Evolutionary conservation across 75 land plant genomes (phyloP).

Genomic region (Gnetum montanum): DNA sequence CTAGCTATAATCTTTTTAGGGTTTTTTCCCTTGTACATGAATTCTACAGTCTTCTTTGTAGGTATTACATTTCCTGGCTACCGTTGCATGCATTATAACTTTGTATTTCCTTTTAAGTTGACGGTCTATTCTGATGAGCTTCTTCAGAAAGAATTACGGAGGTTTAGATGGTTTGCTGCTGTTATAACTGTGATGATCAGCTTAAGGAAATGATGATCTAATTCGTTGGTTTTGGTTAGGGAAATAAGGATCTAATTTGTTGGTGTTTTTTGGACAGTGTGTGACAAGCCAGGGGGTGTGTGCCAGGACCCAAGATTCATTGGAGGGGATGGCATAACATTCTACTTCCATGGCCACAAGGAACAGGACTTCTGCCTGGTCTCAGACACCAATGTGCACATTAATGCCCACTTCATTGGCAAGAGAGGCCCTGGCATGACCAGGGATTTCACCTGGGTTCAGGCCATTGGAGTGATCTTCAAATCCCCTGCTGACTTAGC

Average conservation of each 20-base stretch:
- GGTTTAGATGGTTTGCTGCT: not conserved
- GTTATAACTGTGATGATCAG: not conserved
- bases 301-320: slow-evolving; percentile 30
- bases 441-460: slow-evolving; percentile 27
- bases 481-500: too few species aligned
- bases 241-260: not conserved
- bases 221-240: not conserved
- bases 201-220: not conserved
- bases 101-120: too few species aligned
- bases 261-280: not conserved
- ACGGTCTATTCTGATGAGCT: too few species aligned
- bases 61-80: not conserved
- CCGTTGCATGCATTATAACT: too few species aligned
- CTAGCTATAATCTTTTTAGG: not conserved
- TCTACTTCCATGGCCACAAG: slow-evolving; percentile 25
- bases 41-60: not conserved
- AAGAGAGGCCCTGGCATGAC: slow-evolving; percentile 14
- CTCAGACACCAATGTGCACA: slow-evolving; percentile 15
- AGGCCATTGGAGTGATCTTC: slow-evolving; percentile 14
- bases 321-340: slow-evolving; percentile 20
- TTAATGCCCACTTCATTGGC: slow-evolving; percentile 28
- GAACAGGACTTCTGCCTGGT: slow-evolving; percentile 20
- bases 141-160: not conserved
- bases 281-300: slow-evolving; percentile 15
- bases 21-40: not conserved